Evolutionary conservation across 2,329 filamentous ascomycete species (phyloP).

Genomic region (Microsporum ferrugineum): DNA sequence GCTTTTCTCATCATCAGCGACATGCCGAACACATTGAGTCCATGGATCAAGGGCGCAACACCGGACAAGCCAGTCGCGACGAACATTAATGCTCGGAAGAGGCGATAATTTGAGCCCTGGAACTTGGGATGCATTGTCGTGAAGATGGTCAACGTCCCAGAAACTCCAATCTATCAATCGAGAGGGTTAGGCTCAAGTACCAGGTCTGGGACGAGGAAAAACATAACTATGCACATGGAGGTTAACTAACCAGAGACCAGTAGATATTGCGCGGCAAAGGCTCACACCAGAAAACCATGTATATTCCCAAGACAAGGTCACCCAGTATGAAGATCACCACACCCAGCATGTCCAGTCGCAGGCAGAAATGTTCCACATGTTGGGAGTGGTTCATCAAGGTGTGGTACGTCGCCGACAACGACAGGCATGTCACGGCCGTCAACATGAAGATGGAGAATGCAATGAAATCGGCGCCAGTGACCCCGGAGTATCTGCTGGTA

Average conservation of each 20-base stretch:
- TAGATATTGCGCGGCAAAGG: slow-evolving; percentile 9
- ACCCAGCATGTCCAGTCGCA: slow-evolving; percentile 13
- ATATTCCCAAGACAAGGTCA: slow-evolving; percentile 10
- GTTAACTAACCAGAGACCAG: slow-evolving; percentile 11
- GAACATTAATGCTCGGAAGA: slow-evolving; percentile 18
- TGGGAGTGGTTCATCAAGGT: slow-evolving; percentile 11
- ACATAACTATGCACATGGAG: background rate
- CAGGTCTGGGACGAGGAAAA: background rate
- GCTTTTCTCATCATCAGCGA: slow-evolving; percentile 20
- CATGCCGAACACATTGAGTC: slow-evolving; percentile 20
- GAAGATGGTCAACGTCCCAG: slow-evolving; percentile 5
- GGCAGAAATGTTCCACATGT: slow-evolving; percentile 13
- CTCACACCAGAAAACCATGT: slow-evolving; percentile 12
- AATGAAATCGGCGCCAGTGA: slow-evolving; percentile 12
- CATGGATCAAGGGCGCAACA: slow-evolving; percentile 19
- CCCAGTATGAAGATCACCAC: slow-evolving; percentile 12
- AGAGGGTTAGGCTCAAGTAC: slow-evolving; percentile 19
- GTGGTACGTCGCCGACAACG: slow-evolving; percentile 12
- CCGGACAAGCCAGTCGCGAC: slow-evolving; percentile 15
- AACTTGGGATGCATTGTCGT: slow-evolving; percentile 7
- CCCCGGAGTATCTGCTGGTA: slow-evolving; percentile 12
- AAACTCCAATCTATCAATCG: slow-evolving; percentile 6
- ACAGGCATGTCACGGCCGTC: slow-evolving; percentile 14
- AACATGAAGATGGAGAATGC: slow-evolving; percentile 14
- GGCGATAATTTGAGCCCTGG: slow-evolving; percentile 9